These are phyloP conservation scores for Paecilomyces formosus DNA, from an alignment of 2,329 filamentous ascomycete genomes.

Conservation along the genomic window DNA sequence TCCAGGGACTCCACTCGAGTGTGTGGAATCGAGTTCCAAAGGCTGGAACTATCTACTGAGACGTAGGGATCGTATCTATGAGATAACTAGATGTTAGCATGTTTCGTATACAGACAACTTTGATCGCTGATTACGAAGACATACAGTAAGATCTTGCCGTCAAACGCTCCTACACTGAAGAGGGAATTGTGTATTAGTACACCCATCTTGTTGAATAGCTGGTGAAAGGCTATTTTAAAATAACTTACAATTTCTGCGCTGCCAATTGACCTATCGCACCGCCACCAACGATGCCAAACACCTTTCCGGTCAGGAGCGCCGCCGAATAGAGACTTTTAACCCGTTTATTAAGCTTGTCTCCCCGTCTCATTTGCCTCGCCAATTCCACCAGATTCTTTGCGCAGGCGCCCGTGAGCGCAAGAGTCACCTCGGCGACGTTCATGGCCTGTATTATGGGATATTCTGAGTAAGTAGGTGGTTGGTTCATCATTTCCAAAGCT, in stretches of 20 bases:
- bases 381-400: constrained; percentile 5
- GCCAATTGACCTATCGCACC: constrained; percentile 3
- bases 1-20: constrained; percentile 2
- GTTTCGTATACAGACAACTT: background rate
- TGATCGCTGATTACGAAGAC: background rate
- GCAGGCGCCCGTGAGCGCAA: constrained; percentile 4
- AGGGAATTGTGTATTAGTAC: background rate
- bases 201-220: background rate
- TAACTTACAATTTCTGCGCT: constrained; percentile 6
- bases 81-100: background rate
- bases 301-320: constrained; percentile 4
- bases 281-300: constrained; percentile 6
- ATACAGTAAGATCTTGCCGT: background rate
- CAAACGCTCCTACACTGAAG: constrained; percentile 1
- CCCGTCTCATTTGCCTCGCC: constrained; percentile 2
- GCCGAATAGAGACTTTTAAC: constrained; percentile 4
- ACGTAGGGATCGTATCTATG: constrained; percentile 6
- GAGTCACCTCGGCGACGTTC: constrained; percentile 5
- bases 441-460: constrained; percentile 1
- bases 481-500: constrained; percentile 1
- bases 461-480: background rate
- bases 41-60: background rate
- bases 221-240: background rate
- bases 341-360: constrained; percentile 3
- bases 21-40: constrained; percentile 5